These are phyloP conservation scores for Candida tibetensis DNA, from an alignment of 805 yeast genomes.

Conservation along the genomic window DNA sequence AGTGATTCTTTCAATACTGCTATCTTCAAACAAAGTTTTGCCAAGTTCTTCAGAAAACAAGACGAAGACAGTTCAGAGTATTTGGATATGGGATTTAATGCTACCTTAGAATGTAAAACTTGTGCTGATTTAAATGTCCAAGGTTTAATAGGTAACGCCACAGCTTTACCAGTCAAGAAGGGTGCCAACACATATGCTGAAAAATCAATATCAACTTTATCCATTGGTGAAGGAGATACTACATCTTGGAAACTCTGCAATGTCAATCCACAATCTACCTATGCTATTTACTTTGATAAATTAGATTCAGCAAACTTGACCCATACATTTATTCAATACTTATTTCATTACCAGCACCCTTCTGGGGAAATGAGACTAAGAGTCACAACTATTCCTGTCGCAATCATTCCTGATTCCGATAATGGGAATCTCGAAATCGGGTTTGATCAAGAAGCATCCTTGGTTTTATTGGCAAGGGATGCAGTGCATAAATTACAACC, in stretches of 20 bases:
- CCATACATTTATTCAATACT: slow-evolving; percentile 46
- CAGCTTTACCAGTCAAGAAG: slow-evolving; percentile 37
- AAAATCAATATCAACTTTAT: slow-evolving; percentile 29
- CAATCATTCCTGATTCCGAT: slow-evolving; percentile 40
- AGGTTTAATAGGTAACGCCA: slow-evolving; percentile 64
- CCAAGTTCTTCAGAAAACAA: slow-evolving; percentile 45
- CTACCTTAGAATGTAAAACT: slow-evolving; percentile 55
- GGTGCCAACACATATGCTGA: slow-evolving; percentile 19
- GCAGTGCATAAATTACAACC: slow-evolving; percentile 43
- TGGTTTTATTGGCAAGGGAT: slow-evolving; percentile 57
- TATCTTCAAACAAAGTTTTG: slow-evolving; percentile 63
- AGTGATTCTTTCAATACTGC: slow-evolving; percentile 66
- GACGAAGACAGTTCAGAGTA: slow-evolving; percentile 23
- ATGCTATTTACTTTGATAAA: slow-evolving; percentile 57
- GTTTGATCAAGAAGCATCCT: slow-evolving; percentile 70
- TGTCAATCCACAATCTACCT: slow-evolving; percentile 55
- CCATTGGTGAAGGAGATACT: slow-evolving; percentile 50
- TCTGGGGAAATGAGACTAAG: slow-evolving; percentile 55
- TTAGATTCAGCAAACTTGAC: slow-evolving; percentile 28
- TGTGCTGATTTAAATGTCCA: slow-evolving; percentile 49
- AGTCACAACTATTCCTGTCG: slow-evolving; percentile 56
- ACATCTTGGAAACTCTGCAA: slow-evolving; percentile 60
- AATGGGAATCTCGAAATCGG: slow-evolving; percentile 41
- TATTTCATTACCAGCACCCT: slow-evolving; percentile 62
- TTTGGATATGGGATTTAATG: slow-evolving; percentile 55